phyloP scores from a whole-genome alignment of 139 green algal genomes.

The Chlorella sp. region DNA sequence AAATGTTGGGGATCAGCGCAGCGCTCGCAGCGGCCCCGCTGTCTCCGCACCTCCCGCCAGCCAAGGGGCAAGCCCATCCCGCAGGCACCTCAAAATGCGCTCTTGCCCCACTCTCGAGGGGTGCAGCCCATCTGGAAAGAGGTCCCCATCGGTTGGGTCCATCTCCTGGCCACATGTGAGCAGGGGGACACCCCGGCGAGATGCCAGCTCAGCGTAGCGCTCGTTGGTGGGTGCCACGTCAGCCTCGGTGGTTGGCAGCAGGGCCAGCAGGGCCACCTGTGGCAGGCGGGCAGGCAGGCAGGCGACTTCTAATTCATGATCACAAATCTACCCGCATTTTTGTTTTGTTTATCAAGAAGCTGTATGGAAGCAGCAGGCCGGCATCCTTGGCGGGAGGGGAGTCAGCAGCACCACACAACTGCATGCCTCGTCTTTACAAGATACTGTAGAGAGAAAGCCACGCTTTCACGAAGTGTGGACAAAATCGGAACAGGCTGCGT shows the following conservation, averaged over 20 bases:
- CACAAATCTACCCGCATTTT: no score
- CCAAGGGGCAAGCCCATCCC: not conserved
- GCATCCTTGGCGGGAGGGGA: no score
- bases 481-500: no score
- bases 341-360: no score
- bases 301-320: no score
- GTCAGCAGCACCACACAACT: no score
- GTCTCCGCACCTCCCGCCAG: not conserved
- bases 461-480: no score
- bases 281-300: no score
- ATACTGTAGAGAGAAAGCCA: no score
- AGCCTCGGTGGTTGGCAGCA: not conserved
- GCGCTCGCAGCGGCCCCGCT: not conserved
- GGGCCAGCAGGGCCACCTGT: not conserved
- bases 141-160: not conserved
- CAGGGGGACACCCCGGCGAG: not conserved
- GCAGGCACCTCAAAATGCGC: not conserved
- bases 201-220: not conserved
- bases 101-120: not conserved
- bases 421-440: no score
- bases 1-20: no score
- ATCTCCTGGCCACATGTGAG: not conserved
- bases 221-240: not conserved
- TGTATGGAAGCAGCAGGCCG: no score
- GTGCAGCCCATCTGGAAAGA: not conserved